Evolutionary conservation across 495 filamentous ascomycete genomes (phyloP), one percentile per base, ranked within the genome.

Genomic region (Talaromyces liani): DNA sequence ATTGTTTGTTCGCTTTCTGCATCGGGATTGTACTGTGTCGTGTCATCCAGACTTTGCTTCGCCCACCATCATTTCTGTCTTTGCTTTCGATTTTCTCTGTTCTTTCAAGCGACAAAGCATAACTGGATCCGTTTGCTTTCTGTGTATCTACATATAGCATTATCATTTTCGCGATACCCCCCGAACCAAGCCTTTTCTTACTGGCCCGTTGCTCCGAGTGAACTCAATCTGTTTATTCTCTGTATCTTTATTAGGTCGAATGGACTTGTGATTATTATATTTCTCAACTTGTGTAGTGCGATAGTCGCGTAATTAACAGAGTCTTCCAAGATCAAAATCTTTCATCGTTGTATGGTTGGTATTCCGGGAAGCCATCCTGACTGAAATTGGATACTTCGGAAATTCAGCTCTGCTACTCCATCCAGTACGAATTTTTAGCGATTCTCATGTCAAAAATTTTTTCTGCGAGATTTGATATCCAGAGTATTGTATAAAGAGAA

Each of bases 11-110:
- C 25, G 6, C 53, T 31, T 36, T 36, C 27, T 56, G 53, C 53
- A 56, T 56, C 27, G 53, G 53, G 53, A 29, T 16, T 56, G 45
- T 56, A 29, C 27, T 56, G 45, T 56, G 53, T 54, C 49, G 18
- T 54, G 49, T 56, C 27, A 49, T 49, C 45, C 45, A 49, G 18
- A 49, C 45, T 56, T 29, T 56, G 53, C 27, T 56, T 54, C 24
- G 9, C 49, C 53, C 53, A 54, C 25, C n/a, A 49, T 49, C n/a
- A 20, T 49, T 9, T 22, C 18, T 18, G 9, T 36, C 10, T 20
- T 49, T 49, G 45, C 4, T 22, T 49, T 20, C 18, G 16, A 49
- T 41, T 16, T n/a, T 4, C 14, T 41, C 36, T 41, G 36, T 41
- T 41, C 36, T 41, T 41, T 41, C 36, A 41, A 41, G 36, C 45